phyloP scores from a whole-genome alignment of 1,284 basidiomycete genomes.

The Ustilago xerochloae region DNA sequence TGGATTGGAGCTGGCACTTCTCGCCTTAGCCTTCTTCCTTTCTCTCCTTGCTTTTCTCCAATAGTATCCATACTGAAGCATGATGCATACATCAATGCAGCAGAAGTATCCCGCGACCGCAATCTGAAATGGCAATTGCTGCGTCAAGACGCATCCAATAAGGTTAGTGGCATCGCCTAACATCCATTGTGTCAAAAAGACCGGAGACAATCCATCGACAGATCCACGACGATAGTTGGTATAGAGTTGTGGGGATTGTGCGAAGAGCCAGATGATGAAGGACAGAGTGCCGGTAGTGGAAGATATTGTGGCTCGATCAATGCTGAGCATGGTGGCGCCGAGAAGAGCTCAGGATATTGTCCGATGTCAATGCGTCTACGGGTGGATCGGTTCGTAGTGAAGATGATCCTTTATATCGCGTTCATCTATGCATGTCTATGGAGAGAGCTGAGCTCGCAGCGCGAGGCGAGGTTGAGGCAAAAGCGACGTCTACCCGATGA shows the following conservation, averaged over 20 bases:
- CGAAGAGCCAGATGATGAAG: conserved; percentile 65
- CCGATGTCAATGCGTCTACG: too few species aligned
- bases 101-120: conserved; percentile 63
- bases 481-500: neutral
- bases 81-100: conserved; percentile 56
- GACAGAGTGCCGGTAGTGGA: conserved; percentile 52
- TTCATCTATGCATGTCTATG: conserved; percentile 2
- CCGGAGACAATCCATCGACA: conserved; percentile 61
- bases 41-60: conserved; percentile 27
- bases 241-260: conserved; percentile 65
- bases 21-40: conserved; percentile 7
- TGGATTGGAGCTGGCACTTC: conserved; percentile 17
- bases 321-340: conserved; percentile 16
- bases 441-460: neutral
- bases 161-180: conserved; percentile 66
- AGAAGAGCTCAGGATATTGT: too few species aligned
- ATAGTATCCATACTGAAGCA: conserved; percentile 55
- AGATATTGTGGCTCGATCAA: conserved; percentile 51
- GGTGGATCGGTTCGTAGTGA: neutral
- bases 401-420: too few species aligned
- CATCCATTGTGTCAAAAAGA: conserved; percentile 67
- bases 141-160: conserved; percentile 60
- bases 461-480: neutral
- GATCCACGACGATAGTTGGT: conserved; percentile 60
- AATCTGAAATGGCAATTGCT: conserved; percentile 65